Evolutionary conservation across 257 asterid species (phyloP), one percentile per base, ranked within the genome.

Genomic region (Primulina tabacum): DNA sequence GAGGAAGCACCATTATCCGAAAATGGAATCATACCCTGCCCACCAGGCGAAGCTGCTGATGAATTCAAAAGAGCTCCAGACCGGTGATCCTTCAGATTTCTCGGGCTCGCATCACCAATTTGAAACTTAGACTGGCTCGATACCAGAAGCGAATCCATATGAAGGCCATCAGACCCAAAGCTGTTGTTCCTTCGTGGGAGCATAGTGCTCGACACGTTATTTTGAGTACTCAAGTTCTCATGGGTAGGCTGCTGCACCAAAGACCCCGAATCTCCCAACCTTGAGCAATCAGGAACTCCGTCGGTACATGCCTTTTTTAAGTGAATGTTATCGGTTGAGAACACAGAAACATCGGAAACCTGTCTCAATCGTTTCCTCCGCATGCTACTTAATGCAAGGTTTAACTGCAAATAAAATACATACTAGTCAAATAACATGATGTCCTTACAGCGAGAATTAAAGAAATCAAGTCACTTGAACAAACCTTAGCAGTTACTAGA

Each of bases 331-430:
- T 86, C 84, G 74, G 78, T 73, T 53, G 90, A 72, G 9, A 76
- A 74, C 64, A 85, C 77, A 32, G 86, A 74, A 69, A 82, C 88
- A 70, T 92, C 97, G 29, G 89, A 79, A 73, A 77, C 74, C 78
- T 82, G 87, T 84, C 85, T 83, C 78, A 85, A 72, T 75, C 96
- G 85, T 80, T 85, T 88, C 82, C 89, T 84, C 68, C 95, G 83
- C 88, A 88, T 84, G 82, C 83, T 77, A 68, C 81, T 82, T 21
- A 91, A 52, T 55, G 77, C 92, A 69, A 94, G 80, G 59, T 88
- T 94, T 67, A 94, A 78, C 99, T 93, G 85, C 81, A 78, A 65
- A 76, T 12, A 66, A 62, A 58, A 64, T 50, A 43, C 68, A 40
- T 58, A 73, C 18, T 47, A 79, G 62, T 64, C 60, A 78, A 43